Evolutionary conservation across 768 basidiomycete species (phyloP), one percentile per base, ranked within the genome.

Genomic region (Russula sp.): DNA sequence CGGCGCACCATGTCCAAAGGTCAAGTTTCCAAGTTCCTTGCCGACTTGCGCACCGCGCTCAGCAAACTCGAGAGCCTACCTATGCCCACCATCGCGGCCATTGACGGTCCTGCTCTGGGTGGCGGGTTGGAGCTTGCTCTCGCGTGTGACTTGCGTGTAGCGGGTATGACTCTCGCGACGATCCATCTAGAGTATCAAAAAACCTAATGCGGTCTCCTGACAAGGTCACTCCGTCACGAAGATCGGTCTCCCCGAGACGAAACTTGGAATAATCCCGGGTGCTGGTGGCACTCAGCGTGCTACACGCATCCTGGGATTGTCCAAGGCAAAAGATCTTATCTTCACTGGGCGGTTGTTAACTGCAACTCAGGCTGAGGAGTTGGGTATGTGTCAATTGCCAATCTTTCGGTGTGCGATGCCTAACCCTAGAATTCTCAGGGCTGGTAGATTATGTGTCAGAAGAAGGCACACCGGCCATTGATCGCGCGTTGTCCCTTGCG

Each of bases 101-200:
- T 98, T 45, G 94, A 97, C 70, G 94, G 94, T 0, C 91, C 90
- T 20, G 94, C 94, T 9, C 78, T 98, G 0, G 94, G 94, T 10
- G 94, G 94, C n/a, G 94, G 94, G 2, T 78, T 94, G 34, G 94
- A 98, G 73, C 73, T 97, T 60, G 81, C 87, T 60, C 79, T 98
- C 56, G 88, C 91, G 2, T 96, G 93, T 74, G 94, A 98, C 76
- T 73, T 98, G 69, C 83, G 94, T 38, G 86, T 96, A 32, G 93
- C 88, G 62, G 90, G 93, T 93, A 73, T 60, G 78, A 5, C 25
- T 20, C 42, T 20, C 18, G 7, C 7, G n/a, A 73, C 53, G 32
- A 34, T 14, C 2, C 32, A 8, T 22, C 34, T n/a, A 22, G 7
- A 29, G 46, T 29, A 35, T 57, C n/a, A 16, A 50, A 16, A 50